phyloP scores from a whole-genome alignment of 495 filamentous ascomycete genomes.

The Talaromyces liani region DNA sequence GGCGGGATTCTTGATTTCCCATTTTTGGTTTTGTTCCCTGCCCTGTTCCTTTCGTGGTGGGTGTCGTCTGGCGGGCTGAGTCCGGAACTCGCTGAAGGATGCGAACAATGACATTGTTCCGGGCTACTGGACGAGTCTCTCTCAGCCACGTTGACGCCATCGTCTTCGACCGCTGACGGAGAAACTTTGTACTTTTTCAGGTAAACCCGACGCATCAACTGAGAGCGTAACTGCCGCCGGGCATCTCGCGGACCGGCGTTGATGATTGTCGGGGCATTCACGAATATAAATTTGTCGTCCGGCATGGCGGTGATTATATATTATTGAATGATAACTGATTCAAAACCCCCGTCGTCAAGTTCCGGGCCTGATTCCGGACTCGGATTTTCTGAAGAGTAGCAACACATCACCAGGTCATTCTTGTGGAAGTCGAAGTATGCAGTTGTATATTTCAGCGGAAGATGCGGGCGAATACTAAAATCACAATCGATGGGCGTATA shows the following conservation, averaged over 20 bases:
- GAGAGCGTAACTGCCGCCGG: slow-evolving; percentile 7
- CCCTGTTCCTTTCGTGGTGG: background rate
- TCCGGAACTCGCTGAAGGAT: background rate
- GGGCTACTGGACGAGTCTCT: background rate
- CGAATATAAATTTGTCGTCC: slow-evolving; percentile 8
- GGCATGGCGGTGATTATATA: background rate
- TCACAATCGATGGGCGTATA: background rate
- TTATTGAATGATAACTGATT: background rate
- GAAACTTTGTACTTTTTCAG: slow-evolving; percentile 4
- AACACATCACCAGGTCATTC: background rate
- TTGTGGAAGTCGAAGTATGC: background rate
- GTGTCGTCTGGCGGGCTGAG: background rate
- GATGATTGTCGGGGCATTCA: slow-evolving; percentile 8
- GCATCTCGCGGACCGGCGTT: slow-evolving; percentile 9
- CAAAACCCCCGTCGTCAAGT: background rate
- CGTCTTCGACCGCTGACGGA: background rate
- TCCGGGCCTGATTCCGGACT: background rate
- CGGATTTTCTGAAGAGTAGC: too few species aligned
- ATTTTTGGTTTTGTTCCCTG: background rate
- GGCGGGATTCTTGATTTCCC: background rate
- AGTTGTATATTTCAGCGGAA: background rate
- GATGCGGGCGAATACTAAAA: background rate
- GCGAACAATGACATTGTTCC: background rate
- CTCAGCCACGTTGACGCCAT: background rate
- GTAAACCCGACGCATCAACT: slow-evolving; percentile 9